Evolutionary conservation across 441 rosid species (phyloP).

Genomic region (Breynia disticha): DNA sequence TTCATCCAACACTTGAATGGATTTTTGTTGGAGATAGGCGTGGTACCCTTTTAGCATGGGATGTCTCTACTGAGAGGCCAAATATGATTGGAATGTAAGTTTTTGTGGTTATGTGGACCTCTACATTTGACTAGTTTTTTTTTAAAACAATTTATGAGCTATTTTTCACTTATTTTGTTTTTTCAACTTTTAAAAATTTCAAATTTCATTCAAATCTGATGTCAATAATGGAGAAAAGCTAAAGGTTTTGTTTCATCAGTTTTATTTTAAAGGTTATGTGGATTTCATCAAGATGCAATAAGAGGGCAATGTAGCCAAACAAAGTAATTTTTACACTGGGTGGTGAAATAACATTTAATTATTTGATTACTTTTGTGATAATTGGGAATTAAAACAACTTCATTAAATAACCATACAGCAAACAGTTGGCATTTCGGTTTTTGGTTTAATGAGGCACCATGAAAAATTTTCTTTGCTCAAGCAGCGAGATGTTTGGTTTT

Average conservation of each 20-base stretch:
- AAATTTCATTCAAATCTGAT: not conserved
- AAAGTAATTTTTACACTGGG: not conserved
- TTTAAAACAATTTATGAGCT: not conserved
- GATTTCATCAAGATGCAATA: not conserved
- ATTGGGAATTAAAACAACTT: not conserved
- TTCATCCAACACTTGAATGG: conserved; percentile 96
- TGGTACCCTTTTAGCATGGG: conserved; percentile 98
- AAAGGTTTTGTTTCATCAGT: not conserved
- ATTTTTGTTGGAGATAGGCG: conserved; percentile 98
- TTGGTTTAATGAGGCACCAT: too few species aligned
- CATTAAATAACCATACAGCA: too few species aligned
- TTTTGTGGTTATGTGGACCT: not conserved
- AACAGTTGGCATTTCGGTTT: too few species aligned
- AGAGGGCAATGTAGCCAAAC: not conserved
- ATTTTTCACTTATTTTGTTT: not conserved
- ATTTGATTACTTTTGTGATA: not conserved
- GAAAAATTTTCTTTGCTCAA: too few species aligned
- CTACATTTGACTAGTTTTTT: conserved; percentile 5
- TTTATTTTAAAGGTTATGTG: not conserved
- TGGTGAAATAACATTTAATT: not conserved
- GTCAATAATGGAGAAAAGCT: not conserved
- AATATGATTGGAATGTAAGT: conserved; percentile 96
- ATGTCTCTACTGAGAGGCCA: conserved; percentile 97
- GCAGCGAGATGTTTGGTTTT: too few species aligned
- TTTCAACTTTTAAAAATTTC: not conserved